Percentiles rank a stretch among this genome's conserved stretches.
Evolutionary conservation across 768 basidiomycete genomes (phyloP).

Genomic region (Lentinus brumalis): DNA sequence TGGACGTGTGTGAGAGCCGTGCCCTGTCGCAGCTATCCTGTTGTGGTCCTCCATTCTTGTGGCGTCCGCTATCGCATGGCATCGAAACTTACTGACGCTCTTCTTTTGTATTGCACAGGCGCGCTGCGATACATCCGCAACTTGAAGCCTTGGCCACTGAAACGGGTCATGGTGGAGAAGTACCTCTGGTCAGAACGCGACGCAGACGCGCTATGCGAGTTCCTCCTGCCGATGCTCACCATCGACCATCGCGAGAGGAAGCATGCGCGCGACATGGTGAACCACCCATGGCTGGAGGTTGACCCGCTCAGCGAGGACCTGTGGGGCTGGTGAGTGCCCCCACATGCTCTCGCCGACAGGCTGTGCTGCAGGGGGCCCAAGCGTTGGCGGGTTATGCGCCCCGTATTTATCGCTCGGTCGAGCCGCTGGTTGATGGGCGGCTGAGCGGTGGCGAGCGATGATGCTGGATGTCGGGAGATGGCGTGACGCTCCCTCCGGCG

Average conservation of each 20-base stretch:
- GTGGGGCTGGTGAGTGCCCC: conserved; percentile 19
- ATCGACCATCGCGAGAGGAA: conserved; percentile 69
- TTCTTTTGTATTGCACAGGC: conserved; percentile 40
- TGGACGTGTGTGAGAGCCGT: not conserved
- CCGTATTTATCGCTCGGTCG: conserved; percentile 3
- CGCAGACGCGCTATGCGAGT: conserved; percentile 59
- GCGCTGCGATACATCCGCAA: conserved; percentile 70
- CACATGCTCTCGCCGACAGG: not conserved
- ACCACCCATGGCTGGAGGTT: conserved; percentile 71
- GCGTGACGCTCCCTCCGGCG: conserved; percentile 10
- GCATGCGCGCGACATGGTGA: conserved; percentile 70
- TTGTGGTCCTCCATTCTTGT: conserved; percentile 10
- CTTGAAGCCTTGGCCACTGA: conserved; percentile 80
- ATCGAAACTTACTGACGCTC: conserved; percentile 8
- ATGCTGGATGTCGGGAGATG: conserved; percentile 15
- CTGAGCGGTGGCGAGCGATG: conserved; percentile 14
- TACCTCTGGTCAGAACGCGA: conserved; percentile 70
- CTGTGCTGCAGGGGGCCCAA: not conserved
- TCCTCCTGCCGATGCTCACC: conserved; percentile 76
- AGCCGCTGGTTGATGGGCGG: not conserved
- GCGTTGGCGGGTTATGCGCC: not conserved
- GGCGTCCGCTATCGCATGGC: not conserved
- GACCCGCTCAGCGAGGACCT: conserved; percentile 24
- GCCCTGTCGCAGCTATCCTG: not conserved
- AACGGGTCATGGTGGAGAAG: conserved; percentile 87